Evolutionary conservation across 2,329 filamentous ascomycete genomes (phyloP), one percentile per base, ranked within the genome.

Genomic region (Fusarium coicis): DNA sequence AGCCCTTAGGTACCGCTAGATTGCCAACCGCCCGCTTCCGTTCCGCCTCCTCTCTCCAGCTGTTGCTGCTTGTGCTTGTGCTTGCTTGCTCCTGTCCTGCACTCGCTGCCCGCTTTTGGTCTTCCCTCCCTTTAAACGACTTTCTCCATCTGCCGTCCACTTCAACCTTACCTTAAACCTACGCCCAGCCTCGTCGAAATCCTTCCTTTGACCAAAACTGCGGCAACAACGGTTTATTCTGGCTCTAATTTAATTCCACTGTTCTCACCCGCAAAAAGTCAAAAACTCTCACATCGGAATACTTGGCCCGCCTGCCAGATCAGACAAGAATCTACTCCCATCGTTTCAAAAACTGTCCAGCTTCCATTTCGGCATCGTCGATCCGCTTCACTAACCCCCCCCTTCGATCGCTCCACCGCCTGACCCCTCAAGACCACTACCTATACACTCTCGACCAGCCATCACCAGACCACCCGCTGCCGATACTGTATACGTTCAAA

Each of bases 391-490:
- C 59, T 67, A 21, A 69, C 43, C 40, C 69, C 71, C 70, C 74
- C 74, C 75, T 74, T 76, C 68, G 72, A 76, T 70, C 62, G 75
- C 74, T 76, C 75, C 74, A 77, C 75, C 75, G 74, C 75, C 75
- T 66, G 74, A 68, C 62, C 68, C 44, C 21, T 66, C 66, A 60
- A 74, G 66, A 74, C 74, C 66, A 70, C 63, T 59, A 57, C 70
- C 63, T 59, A 54, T 69, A 52, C 46, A 57, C 43, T 63, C 34
- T 43, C 28, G 21, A 68, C 65, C 66, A 72, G 55, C 72, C 69
- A 69, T 73, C 66, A 63, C 64, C 72, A 62, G 68, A 47, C 50
- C 56, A 47, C 50, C 56, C 52, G 63, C 64, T 62, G 43, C 44
- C 50, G 43, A 39, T 11, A 42, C 36, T 39, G 50, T 55, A 50